Conservation (phyloP, 768 basidiomycete genomes). For the Mycena amicta region DNA sequence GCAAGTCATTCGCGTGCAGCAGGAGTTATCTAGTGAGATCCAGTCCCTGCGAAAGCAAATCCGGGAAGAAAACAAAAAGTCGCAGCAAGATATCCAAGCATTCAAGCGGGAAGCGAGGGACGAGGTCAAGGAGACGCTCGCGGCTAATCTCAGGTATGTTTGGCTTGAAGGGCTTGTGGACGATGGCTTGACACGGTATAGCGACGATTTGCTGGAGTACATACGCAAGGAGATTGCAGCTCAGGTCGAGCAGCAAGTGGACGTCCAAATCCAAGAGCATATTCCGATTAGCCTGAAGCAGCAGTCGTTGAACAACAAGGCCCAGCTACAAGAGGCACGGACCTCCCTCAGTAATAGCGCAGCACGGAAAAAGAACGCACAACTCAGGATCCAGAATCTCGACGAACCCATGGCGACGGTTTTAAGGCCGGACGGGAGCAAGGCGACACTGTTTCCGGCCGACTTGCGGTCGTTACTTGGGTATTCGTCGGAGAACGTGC, state of each 20-base stretch:
- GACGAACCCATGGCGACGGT: conserved; percentile 49
- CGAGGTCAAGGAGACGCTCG: conserved; percentile 25
- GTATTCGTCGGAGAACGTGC: conserved; percentile 50
- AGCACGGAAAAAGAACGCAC: conserved; percentile 52
- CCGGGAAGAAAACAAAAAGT: conserved; percentile 30
- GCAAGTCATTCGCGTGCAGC: no score
- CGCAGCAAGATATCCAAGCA: conserved; percentile 21
- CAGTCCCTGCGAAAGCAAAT: conserved; percentile 28
- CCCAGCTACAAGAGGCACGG: conserved; percentile 45
- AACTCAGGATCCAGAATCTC: conserved; percentile 39
- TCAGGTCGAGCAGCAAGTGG: conserved; percentile 52
- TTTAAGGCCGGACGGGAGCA: conserved; percentile 50
- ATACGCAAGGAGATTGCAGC: conserved; percentile 42
- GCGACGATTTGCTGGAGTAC: conserved; percentile 40
- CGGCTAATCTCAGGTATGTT: conserved; percentile 36
- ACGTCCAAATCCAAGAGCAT: conserved; percentile 48
- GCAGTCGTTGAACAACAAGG: conserved; percentile 46
- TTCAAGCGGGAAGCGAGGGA: conserved; percentile 27
- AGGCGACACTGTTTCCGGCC: conserved; percentile 49
- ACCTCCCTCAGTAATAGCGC: conserved; percentile 54
- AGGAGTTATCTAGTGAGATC: no score
- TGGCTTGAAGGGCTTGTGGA: no score
- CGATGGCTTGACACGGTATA: conserved; percentile 21
- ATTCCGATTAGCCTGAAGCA: conserved; percentile 50
- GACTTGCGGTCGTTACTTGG: conserved; percentile 52